These are phyloP conservation scores for Xylaria hypoxylon DNA, from an alignment of 2,329 filamentous ascomycete genomes.

Conservation along the genomic window DNA sequence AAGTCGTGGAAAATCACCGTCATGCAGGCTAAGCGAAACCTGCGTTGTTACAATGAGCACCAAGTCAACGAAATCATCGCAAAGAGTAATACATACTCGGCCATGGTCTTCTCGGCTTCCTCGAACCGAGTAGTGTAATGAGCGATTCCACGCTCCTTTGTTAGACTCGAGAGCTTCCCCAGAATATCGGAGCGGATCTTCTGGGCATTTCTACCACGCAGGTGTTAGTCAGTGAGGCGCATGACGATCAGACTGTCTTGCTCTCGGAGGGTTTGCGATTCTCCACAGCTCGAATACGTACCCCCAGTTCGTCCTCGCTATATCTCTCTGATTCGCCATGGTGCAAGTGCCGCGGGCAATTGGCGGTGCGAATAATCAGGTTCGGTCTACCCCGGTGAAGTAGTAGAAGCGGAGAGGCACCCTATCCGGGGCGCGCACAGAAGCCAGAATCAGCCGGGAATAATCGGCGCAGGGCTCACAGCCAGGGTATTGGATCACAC, in stretches of 20 bases:
- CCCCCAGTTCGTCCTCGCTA: constrained; percentile 47
- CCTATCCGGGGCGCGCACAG: constrained; percentile 41
- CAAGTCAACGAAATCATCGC: constrained; percentile 26
- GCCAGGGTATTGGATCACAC: constrained; percentile 50
- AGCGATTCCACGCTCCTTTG: constrained; percentile 47
- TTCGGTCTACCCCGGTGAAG: constrained; percentile 22
- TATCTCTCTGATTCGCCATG: constrained; percentile 48
- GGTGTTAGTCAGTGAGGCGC: constrained; percentile 38
- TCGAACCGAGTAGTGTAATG: constrained; percentile 50
- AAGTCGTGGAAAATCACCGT: constrained; percentile 79
- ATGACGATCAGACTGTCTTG: neutral
- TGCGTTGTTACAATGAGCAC: constrained; percentile 51
- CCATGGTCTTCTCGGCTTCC: constrained; percentile 49
- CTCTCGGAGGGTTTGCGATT: neutral
- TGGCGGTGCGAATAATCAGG: constrained; percentile 19
- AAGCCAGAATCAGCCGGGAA: constrained; percentile 35
- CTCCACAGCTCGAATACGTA: constrained; percentile 40
- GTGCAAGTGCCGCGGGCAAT: constrained; percentile 20
- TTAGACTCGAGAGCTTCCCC: constrained; percentile 44
- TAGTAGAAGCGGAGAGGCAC: constrained; percentile 33
- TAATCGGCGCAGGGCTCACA: constrained; percentile 47
- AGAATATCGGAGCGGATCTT: constrained; percentile 47
- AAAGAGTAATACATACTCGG: constrained; percentile 47
- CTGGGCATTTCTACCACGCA: constrained; percentile 43
- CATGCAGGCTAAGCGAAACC: constrained; percentile 78